These are phyloP conservation scores for Eucalyptus microcorys DNA, from an alignment of 345 rosid genomes.

Conservation along the genomic window DNA sequence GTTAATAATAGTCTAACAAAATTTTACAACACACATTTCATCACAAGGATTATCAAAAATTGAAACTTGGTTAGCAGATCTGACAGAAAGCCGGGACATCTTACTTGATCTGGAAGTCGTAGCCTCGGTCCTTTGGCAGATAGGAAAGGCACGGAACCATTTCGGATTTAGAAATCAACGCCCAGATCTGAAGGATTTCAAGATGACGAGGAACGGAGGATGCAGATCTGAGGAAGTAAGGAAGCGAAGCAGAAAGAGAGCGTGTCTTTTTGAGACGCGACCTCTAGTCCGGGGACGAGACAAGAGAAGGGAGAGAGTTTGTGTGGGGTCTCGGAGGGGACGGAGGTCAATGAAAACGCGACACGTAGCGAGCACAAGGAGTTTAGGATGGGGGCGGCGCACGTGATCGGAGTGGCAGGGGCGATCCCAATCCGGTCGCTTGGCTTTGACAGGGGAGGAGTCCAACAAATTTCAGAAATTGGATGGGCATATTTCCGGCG, in stretches of 20 bases:
- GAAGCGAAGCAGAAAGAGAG: too few species aligned
- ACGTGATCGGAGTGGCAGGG: background rate
- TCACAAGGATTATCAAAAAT: background rate
- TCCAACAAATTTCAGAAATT: too few species aligned
- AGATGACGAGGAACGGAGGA: too few species aligned
- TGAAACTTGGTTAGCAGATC: rapidly evolving
- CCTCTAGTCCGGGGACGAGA: too few species aligned
- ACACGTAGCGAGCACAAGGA: background rate
- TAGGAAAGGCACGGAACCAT: background rate
- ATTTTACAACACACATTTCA: rapidly evolving
- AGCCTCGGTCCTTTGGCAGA: background rate
- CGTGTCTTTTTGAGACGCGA: too few species aligned
- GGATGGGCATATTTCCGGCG: too few species aligned
- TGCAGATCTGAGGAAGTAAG: too few species aligned
- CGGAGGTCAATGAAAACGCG: background rate
- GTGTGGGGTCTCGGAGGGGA: too few species aligned
- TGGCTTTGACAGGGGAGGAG: background rate
- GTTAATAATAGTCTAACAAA: rapidly evolving
- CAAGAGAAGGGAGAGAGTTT: too few species aligned
- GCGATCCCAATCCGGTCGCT: background rate
- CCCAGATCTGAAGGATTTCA: background rate
- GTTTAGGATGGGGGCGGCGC: background rate
- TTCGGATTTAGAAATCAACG: too few species aligned
- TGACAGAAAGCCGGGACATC: rapidly evolving
- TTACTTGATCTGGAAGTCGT: background rate